Percentiles rank a stretch among this genome's conserved stretches.
Evolutionary conservation across 2,329 filamentous ascomycete genomes (phyloP).

Genomic region (Malbranchea zuffiana): DNA sequence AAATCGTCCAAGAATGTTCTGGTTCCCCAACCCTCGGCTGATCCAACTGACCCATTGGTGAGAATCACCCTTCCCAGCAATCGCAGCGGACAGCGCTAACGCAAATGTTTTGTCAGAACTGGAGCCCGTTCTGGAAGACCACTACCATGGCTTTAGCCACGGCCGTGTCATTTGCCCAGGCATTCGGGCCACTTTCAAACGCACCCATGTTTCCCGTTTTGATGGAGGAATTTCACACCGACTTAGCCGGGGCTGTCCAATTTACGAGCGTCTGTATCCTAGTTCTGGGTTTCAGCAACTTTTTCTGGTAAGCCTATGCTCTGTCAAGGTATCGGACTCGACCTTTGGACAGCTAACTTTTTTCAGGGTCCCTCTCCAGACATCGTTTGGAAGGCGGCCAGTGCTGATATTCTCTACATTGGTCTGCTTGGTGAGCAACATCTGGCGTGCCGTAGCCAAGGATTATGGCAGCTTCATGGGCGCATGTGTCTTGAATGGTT

Average conservation of each 20-base stretch:
- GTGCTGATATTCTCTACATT: constrained; percentile 44
- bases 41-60: constrained; percentile 38
- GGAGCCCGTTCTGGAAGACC: constrained; percentile 40
- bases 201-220: constrained; percentile 51
- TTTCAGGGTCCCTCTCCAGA: constrained; percentile 44
- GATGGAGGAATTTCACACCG: constrained; percentile 45
- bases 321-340: background rate
- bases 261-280: constrained; percentile 49
- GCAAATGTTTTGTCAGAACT: constrained; percentile 29
- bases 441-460: constrained; percentile 49
- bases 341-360: background rate
- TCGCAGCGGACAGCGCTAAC: background rate
- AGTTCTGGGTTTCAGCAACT: constrained; percentile 49
- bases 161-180: constrained; percentile 43
- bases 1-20: constrained; percentile 41
- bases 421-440: constrained; percentile 43
- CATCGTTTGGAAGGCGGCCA: constrained; percentile 45
- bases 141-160: constrained; percentile 38
- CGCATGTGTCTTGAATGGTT: constrained; percentile 50
- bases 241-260: constrained; percentile 44
- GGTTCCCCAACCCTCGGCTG: constrained; percentile 42
- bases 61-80: constrained; percentile 1
- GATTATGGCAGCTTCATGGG: constrained; percentile 55
- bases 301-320: constrained; percentile 44
- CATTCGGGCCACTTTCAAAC: constrained; percentile 45